phyloP scores from a whole-genome alignment of 768 basidiomycete genomes.

The Lepiota venenata region DNA sequence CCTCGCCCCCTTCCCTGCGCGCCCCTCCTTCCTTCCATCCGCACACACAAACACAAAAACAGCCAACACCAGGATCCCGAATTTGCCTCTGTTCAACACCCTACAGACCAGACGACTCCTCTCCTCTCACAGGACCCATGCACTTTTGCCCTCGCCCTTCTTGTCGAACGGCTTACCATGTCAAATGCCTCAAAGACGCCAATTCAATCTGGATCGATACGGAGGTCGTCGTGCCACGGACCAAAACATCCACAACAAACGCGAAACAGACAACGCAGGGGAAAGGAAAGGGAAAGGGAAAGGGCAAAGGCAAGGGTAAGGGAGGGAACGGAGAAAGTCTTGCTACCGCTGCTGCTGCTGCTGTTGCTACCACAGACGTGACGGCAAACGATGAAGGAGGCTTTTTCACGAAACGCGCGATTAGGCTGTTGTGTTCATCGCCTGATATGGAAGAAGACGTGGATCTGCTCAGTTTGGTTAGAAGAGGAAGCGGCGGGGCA shows the following conservation, averaged over 20 bases:
- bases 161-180: slow-evolving; percentile 49
- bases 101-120: slow-evolving; percentile 40
- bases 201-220: slow-evolving; percentile 18
- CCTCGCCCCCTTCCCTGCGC: not conserved
- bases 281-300: not conserved
- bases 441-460: no score
- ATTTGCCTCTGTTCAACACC: slow-evolving; percentile 45
- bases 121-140: slow-evolving; percentile 28
- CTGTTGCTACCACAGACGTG: slow-evolving; percentile 7
- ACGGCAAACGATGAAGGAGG: no score
- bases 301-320: not conserved
- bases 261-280: slow-evolving; percentile 1
- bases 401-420: no score
- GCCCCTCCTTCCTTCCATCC: no score
- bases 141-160: slow-evolving; percentile 55
- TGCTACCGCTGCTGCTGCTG: not conserved
- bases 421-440: no score
- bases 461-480: no score
- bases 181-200: slow-evolving; percentile 35
- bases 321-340: not conserved
- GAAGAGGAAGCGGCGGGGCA: no score
- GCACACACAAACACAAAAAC: not conserved
- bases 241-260: not conserved
- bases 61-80: slow-evolving; percentile 38
- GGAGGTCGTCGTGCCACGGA: slow-evolving; percentile 9